A percentile compares a stretch with the other conserved stretches of the same genome.
phyloP scores from a whole-genome alignment of 2,329 filamentous ascomycete genomes.

The Colletotrichum caudatum region DNA sequence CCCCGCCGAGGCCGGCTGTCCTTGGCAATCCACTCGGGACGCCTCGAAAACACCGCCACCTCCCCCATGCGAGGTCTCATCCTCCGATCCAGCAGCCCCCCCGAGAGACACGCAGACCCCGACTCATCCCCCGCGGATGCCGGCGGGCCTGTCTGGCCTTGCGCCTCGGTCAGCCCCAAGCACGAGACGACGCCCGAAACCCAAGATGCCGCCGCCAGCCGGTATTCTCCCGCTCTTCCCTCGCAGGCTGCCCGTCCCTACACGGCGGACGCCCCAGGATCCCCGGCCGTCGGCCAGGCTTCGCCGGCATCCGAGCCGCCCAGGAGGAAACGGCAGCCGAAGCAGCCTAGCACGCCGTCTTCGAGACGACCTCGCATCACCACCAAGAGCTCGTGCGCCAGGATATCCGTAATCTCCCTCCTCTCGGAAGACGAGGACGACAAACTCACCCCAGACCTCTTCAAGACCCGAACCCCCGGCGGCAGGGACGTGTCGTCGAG shows the following conservation, averaged over 20 bases:
- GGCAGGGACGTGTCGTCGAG: background rate
- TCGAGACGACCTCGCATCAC: background rate
- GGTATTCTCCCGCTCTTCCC: no score
- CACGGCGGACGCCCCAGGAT: background rate
- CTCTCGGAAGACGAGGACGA: conserved; percentile 53
- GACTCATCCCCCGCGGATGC: background rate
- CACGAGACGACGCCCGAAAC: background rate
- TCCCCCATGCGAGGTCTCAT: conserved; percentile 16
- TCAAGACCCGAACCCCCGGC: conserved; percentile 43
- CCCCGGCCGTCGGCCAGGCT: background rate
- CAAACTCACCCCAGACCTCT: conserved; percentile 53
- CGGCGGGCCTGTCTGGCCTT: background rate
- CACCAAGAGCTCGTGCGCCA: conserved; percentile 45
- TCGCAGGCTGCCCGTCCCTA: no score
- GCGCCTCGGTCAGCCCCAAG: background rate
- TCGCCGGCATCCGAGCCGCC: background rate
- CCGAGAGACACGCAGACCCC: background rate
- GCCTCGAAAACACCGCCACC: background rate
- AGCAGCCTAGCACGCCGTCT: conserved; percentile 4
- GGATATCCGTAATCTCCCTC: conserved; percentile 57
- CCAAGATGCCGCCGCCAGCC: background rate
- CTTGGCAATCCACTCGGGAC: background rate
- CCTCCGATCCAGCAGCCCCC: conserved; percentile 24
- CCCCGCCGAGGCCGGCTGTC: background rate
- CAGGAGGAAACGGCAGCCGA: background rate